phyloP scores from a whole-genome alignment of 257 asterid genomes.

The Salvia miltiorrhiza region DNA sequence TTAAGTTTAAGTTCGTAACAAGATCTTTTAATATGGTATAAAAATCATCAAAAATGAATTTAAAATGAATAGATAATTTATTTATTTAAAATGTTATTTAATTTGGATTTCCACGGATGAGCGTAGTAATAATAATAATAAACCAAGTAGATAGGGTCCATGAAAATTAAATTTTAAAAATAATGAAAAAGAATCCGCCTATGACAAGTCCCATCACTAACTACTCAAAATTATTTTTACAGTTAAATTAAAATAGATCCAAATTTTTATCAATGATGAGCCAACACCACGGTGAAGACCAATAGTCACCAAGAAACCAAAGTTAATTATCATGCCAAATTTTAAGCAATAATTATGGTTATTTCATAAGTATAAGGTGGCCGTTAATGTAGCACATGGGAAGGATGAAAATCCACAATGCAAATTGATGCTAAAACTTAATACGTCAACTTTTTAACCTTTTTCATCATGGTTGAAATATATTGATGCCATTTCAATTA shows the following conservation, averaged over 20 bases:
- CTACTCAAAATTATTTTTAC: background rate
- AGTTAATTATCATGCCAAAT: background rate
- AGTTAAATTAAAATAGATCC: background rate
- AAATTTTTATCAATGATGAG: slow-evolving; percentile 9
- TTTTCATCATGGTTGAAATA: background rate
- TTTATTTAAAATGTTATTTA: too few species aligned
- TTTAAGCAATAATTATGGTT: slow-evolving; percentile 9
- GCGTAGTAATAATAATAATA: too few species aligned
- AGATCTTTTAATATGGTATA: too few species aligned
- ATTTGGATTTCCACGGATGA: too few species aligned
- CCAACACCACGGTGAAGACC: background rate
- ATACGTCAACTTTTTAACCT: background rate
- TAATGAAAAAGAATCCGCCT: background rate
- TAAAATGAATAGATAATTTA: too few species aligned
- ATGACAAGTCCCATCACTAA: background rate
- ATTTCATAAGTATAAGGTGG: background rate
- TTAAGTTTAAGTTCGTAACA: too few species aligned
- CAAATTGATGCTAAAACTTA: background rate
- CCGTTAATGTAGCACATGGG: background rate
- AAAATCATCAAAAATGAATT: too few species aligned
- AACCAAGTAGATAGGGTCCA: too few species aligned
- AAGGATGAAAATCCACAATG: background rate
- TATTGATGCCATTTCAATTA: slow-evolving; percentile 5
- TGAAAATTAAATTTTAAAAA: too few species aligned
- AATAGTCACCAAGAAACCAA: background rate